Evolutionary conservation across 768 basidiomycete species (phyloP).

Genomic region (Amanita rimosa): DNA sequence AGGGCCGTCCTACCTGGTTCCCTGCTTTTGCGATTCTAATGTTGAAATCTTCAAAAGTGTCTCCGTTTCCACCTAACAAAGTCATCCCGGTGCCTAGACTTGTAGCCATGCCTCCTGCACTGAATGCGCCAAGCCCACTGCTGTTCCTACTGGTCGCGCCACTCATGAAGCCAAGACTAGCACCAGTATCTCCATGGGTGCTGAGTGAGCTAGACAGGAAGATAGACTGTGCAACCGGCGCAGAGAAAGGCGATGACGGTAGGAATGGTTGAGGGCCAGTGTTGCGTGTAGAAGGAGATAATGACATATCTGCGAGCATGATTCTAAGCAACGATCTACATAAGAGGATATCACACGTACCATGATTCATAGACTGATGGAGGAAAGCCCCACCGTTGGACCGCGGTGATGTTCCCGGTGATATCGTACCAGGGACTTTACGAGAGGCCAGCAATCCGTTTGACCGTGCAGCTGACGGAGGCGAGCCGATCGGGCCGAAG

Average conservation of each 20-base stretch:
- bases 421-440: constrained; percentile 22
- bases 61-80: constrained; percentile 25
- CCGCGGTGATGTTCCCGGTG: constrained; percentile 51
- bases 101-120: constrained; percentile 39
- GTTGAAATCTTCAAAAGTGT: constrained; percentile 27
- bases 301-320: constrained; percentile 12
- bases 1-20: constrained; percentile 5
- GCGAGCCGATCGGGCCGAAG: constrained; percentile 79
- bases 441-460: constrained; percentile 24
- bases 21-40: constrained; percentile 9
- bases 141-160: neutral
- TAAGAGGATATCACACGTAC: neutral
- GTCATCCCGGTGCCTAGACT: constrained; percentile 48
- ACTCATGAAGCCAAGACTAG: neutral
- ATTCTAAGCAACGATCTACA: neutral
- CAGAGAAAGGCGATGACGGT: constrained; percentile 66
- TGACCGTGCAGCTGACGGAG: constrained; percentile 34
- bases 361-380: constrained; percentile 4
- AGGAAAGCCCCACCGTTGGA: constrained; percentile 9
- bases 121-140: constrained; percentile 18
- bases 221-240: constrained; percentile 51
- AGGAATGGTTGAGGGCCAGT: constrained; percentile 22
- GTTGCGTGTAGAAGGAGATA: constrained; percentile 16
- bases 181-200: neutral
- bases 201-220: constrained; percentile 29